Evolutionary conservation across 139 green algal species (phyloP).

Genomic region (Chlorella ohadii): DNA sequence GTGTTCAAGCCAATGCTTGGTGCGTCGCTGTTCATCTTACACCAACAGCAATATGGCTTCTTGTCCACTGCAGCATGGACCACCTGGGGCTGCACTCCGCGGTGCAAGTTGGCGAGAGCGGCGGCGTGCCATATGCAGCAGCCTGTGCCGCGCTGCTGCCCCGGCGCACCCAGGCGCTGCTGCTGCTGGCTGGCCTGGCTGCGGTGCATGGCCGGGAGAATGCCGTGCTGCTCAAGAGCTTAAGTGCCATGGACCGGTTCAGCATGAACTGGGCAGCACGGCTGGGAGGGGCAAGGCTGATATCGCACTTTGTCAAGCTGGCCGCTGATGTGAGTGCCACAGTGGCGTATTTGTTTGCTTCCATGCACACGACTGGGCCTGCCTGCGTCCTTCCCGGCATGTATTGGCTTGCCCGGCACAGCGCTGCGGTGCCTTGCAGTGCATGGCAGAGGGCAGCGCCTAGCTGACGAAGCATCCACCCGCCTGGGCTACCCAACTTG

Average conservation of each 20-base stretch:
- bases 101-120: neutral
- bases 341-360: neutral
- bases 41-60: too few species aligned
- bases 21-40: too few species aligned
- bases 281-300: neutral
- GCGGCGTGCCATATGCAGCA: conserved; percentile 15
- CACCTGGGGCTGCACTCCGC: neutral
- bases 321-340: neutral
- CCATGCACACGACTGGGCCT: too few species aligned
- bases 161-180: conserved; percentile 1
- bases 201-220: neutral
- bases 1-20: too few species aligned
- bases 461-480: too few species aligned
- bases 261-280: neutral
- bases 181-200: conserved; percentile 6
- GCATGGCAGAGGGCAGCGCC: too few species aligned
- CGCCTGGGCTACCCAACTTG: too few species aligned
- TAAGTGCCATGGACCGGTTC: neutral
- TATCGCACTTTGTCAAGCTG: neutral
- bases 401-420: too few species aligned
- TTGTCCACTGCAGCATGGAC: conserved; percentile 1
- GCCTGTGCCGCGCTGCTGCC: conserved; percentile 19
- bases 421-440: too few species aligned
- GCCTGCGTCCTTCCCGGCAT: too few species aligned
- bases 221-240: neutral